Base-by-base conservation (phyloP, 805 yeast genomes). In the Jamesozyma piceae region DNA sequence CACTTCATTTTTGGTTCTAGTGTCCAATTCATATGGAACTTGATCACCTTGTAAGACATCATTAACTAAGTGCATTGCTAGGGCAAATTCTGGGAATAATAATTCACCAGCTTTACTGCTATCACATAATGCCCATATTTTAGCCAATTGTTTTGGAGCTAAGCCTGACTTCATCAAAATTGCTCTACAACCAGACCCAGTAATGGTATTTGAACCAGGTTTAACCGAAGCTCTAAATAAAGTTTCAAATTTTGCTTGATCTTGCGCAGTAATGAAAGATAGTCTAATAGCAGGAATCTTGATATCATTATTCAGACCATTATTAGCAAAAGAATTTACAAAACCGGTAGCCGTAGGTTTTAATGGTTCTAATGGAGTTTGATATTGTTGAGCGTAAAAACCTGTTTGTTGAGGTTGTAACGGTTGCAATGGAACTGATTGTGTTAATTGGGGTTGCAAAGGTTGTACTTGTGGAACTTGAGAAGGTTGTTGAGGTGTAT, bases 91-190 rank as follows among this genome's bases (percentile, higher is more conserved):
- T 2, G 97, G 97, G 58, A 89, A 90, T 52, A 90, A 65, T 47
- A 90, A 73, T 43, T 78, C 73, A 2, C 97, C 97, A 6, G 92
- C 80, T 54, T 78, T 82, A 52, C 80, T 83, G 2, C 95, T 81
- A 57, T 90, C 97, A n/a, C 95, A 75, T 44, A 90, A 68, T 20
- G 82, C 79, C 97, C 97, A 90, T 47, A 90, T 82, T 52, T 78
- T 86, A 2, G 90, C 90, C 52, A 90, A 71, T 35, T 80, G 77
- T 21, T 75, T 70, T 2, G 95, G 87, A 34, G 77, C 69, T 42
- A 90, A 69, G 5, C 86, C 85, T 0, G 96, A 88, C 51, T 84
- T 76, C 66, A 86, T 68, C 52, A 90, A 69, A 46, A 90, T 80
- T 47, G 78, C 80, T 51, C 89, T 77, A 14, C 95, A 95, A 5